phyloP scores from a whole-genome alignment of 2,329 filamentous ascomycete species.

The Delphinella strobiligena region DNA sequence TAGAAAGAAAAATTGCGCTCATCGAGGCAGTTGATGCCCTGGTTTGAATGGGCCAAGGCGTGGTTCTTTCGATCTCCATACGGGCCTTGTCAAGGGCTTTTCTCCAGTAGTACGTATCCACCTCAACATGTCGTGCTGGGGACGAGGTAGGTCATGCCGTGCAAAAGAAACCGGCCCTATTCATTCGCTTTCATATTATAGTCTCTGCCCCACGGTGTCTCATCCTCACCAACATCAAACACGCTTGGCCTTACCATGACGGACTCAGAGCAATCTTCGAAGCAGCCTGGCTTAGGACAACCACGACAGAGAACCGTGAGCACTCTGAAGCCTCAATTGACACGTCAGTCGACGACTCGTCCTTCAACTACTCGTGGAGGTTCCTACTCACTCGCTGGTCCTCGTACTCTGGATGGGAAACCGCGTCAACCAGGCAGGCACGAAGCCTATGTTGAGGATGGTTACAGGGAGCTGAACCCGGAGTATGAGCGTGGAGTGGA shows the following conservation, averaged over 20 bases:
- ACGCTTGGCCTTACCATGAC: background rate
- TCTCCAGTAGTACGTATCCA: too few relatives aligned
- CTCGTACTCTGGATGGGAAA: background rate
- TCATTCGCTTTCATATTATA: background rate
- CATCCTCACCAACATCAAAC: background rate
- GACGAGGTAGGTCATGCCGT: background rate
- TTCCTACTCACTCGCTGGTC: conserved; percentile 6
- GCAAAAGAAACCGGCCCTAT: background rate
- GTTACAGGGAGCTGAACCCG: conserved; percentile 16
- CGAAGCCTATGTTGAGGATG: conserved; percentile 16
- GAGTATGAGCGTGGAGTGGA: conserved; percentile 13
- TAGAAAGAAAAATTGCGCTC: too few relatives aligned
- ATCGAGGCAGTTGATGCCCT: too few relatives aligned
- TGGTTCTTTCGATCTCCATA: too few relatives aligned
- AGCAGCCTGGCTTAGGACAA: background rate
- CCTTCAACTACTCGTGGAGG: background rate
- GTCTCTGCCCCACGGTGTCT: background rate
- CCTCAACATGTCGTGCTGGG: background rate
- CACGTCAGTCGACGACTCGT: background rate
- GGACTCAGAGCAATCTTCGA: background rate
- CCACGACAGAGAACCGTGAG: background rate
- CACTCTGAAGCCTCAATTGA: conserved; percentile 1
- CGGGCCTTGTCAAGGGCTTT: too few relatives aligned
- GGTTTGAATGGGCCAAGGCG: too few relatives aligned
- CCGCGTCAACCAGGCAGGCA: conserved; percentile 9